Conservation (phyloP, 1,139 yeast species). For the Komagataea norvegica region DNA sequence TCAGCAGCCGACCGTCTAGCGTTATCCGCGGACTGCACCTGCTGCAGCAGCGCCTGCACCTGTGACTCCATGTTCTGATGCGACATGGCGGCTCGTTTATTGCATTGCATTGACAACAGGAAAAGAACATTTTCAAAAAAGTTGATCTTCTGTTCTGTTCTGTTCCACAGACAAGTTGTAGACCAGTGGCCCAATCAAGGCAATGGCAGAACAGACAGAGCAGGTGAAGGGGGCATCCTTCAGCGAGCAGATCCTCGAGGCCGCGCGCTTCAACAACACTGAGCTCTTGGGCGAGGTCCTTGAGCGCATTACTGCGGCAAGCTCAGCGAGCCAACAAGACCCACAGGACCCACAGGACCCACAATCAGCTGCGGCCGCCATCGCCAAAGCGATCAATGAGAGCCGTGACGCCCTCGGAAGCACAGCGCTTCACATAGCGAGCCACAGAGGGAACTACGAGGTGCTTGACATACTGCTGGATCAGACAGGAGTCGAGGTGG, state of each 20-base stretch:
- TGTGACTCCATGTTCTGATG: constrained; percentile 7
- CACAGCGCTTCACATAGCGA: constrained; percentile 77
- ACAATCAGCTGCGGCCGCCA: constrained; percentile 11
- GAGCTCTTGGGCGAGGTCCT: constrained; percentile 64
- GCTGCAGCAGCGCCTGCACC: constrained; percentile 13
- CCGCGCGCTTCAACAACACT: constrained; percentile 82
- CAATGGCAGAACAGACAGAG: constrained; percentile 16
- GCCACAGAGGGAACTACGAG: constrained; percentile 79
- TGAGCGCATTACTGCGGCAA: constrained; percentile 42
- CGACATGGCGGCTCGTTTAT: background rate
- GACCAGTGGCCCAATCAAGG: constrained; percentile 11
- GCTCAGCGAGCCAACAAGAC: constrained; percentile 23
- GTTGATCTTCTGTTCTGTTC: too few relatives aligned
- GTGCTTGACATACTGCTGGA: constrained; percentile 79
- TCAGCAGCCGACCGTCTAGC: constrained; percentile 31
- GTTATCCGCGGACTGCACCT: constrained; percentile 31
- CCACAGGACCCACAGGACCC: constrained; percentile 40
- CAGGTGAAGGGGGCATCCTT: constrained; percentile 71
- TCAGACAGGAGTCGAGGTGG: constrained; percentile 87
- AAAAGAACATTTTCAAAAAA: background rate
- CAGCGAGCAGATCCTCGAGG: constrained; percentile 78
- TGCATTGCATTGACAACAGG: background rate
- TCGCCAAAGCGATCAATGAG: constrained; percentile 61
- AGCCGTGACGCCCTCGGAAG: constrained; percentile 80
- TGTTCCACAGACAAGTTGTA: background rate